Evolutionary conservation across 192 early-diverging fungal genomes (phyloP).

Genomic region (Rhizophlyctis rosea): DNA sequence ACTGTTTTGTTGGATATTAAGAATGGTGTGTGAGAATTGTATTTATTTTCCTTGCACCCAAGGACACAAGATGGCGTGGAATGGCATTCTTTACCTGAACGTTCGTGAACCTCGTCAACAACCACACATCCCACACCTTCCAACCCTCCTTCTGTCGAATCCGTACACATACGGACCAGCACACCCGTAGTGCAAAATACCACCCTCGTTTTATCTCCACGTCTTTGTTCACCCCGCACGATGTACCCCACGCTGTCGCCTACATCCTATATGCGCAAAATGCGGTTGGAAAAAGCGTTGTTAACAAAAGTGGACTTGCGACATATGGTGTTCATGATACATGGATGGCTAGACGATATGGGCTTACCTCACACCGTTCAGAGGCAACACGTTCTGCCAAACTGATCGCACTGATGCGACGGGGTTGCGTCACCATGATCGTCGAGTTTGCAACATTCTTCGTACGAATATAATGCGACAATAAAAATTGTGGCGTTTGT

Average conservation of each 20-base stretch:
- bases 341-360: too few species aligned
- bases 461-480: constrained; percentile 52
- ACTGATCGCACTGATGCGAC: constrained; percentile 66
- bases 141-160: constrained; percentile 57
- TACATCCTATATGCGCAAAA: too few species aligned
- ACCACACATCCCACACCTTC: constrained; percentile 63
- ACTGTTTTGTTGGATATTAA: too few species aligned
- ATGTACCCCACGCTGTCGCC: constrained; percentile 68
- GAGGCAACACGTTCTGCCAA: constrained; percentile 57
- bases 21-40: too few species aligned
- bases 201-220: constrained; percentile 25
- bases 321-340: too few species aligned
- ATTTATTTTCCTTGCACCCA: too few species aligned
- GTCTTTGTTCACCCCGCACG: constrained; percentile 66
- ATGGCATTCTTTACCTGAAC: constrained; percentile 53
- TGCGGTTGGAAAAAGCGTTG: too few species aligned
- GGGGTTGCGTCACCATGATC: constrained; percentile 74
- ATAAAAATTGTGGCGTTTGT: constrained; percentile 69
- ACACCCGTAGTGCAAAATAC: constrained; percentile 66
- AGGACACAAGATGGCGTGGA: too few species aligned
- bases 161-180: constrained; percentile 66
- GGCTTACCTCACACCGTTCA: constrained; percentile 34
- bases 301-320: too few species aligned
- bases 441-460: constrained; percentile 39
- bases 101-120: constrained; percentile 81